phyloP scores from a whole-genome alignment of 2,329 filamentous ascomycete genomes.

The Aspergillus carbonarius region DNA sequence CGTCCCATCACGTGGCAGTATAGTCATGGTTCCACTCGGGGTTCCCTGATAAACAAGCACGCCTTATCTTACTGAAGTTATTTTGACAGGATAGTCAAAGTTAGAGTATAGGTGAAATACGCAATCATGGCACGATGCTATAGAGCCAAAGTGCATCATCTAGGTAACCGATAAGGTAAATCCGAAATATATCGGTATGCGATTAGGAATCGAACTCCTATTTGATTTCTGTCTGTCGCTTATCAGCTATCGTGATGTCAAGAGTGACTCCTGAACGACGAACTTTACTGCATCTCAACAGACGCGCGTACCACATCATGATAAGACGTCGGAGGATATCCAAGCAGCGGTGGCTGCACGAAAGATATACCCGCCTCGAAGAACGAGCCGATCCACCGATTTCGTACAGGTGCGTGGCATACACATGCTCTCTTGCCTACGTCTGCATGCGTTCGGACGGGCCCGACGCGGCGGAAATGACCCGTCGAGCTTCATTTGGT shows the following conservation, averaged over 20 bases:
- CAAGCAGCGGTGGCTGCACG: neutral
- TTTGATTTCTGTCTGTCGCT: no score
- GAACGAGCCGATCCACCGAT: neutral
- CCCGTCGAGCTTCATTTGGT: slow-evolving; percentile 1
- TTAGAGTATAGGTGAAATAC: no score
- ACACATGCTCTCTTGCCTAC: neutral
- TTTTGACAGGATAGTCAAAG: no score
- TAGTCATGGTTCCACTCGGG: neutral
- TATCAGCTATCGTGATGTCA: no score
- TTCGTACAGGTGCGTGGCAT: neutral
- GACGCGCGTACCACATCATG: neutral
- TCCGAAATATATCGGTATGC: no score
- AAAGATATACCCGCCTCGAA: neutral
- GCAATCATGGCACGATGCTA: no score
- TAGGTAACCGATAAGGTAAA: no score
- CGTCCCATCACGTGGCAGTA: neutral
- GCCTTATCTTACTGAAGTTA: neutral
- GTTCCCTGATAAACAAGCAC: neutral
- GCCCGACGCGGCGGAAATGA: neutral
- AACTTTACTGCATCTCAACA: neutral
- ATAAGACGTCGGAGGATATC: neutral
- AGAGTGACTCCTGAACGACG: no score
- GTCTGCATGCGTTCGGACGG: neutral
- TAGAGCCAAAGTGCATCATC: no score
- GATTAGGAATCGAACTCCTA: no score